phyloP scores from a whole-genome alignment of 2,329 filamentous ascomycete species.

The Verticillium nubilum region DNA sequence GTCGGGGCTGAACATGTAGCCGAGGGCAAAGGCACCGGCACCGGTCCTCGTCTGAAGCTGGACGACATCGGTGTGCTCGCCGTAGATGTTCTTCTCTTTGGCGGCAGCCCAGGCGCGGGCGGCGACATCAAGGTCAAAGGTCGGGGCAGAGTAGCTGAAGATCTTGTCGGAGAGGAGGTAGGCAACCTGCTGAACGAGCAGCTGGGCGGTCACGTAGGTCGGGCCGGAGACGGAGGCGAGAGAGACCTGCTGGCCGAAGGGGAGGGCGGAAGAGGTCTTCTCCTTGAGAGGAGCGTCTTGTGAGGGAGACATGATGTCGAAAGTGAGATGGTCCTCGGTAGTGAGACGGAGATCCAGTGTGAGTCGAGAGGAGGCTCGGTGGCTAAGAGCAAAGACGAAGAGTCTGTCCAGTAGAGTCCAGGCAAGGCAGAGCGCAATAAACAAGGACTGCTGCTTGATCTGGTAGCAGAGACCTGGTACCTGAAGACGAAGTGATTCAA shows the following conservation, averaged over 20 bases:
- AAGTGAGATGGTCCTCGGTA: neutral
- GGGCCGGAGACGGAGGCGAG: conserved; percentile 69
- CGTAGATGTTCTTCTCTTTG: conserved; percentile 73
- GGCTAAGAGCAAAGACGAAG: neutral
- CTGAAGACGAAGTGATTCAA: conserved; percentile 2
- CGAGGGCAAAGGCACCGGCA: conserved; percentile 84
- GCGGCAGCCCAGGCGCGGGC: conserved; percentile 70
- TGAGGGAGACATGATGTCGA: conserved; percentile 18
- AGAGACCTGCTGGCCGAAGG: conserved; percentile 50
- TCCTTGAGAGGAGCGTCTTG: conserved; percentile 24
- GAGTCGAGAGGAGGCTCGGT: neutral
- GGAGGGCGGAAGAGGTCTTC: conserved; percentile 45
- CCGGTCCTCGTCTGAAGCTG: conserved; percentile 82
- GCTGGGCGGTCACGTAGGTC: conserved; percentile 88
- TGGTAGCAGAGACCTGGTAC: neutral
- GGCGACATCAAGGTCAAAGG: conserved; percentile 84
- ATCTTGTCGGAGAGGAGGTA: conserved; percentile 95
- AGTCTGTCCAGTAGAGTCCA: neutral
- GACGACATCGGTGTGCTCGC: conserved; percentile 71
- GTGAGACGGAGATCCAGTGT: neutral
- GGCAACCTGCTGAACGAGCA: conserved; percentile 90
- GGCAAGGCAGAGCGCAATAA: neutral
- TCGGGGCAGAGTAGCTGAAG: conserved; percentile 92
- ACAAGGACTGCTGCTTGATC: neutral
- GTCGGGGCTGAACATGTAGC: conserved; percentile 97